Evolutionary conservation across 129 eudicot genomes (phyloP).

Genomic region (Lactuca sativa): DNA sequence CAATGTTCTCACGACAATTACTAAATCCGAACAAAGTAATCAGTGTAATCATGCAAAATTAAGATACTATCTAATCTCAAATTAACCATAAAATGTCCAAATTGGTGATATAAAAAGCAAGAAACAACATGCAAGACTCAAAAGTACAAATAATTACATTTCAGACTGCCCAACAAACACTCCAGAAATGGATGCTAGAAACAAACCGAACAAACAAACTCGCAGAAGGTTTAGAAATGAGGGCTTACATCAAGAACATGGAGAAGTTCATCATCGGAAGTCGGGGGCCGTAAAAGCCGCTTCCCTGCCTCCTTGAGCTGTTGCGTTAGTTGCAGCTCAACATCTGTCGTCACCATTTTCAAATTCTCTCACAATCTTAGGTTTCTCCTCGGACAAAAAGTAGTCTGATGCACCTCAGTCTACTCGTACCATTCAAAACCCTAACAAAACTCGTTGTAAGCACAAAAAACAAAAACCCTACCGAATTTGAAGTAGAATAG

Average conservation of each 20-base stretch:
- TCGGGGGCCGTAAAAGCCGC: constrained; percentile 43
- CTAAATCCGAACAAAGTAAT: not conserved
- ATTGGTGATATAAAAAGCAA: not conserved
- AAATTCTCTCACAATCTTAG: not conserved
- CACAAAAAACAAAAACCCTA: constrained; percentile 8
- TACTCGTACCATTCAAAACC: constrained; percentile 16
- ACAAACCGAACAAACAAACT: constrained; percentile 9
- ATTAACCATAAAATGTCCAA: not conserved
- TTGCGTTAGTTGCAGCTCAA: constrained; percentile 40
- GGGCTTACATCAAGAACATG: constrained; percentile 75
- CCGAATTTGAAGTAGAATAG: not conserved
- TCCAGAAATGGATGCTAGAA: not conserved
- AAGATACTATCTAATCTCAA: constrained; percentile 2
- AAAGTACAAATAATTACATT: constrained; percentile 6
- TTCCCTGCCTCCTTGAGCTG: constrained; percentile 64
- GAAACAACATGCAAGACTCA: constrained; percentile 3
- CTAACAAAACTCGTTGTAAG: constrained; percentile 19
- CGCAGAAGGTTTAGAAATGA: not conserved
- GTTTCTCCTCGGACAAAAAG: not conserved
- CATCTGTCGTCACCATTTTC: constrained; percentile 32
- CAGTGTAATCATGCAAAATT: not conserved
- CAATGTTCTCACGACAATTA: not conserved
- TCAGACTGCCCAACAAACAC: not conserved
- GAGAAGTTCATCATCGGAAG: constrained; percentile 61
- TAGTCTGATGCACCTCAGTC: constrained; percentile 6